These are phyloP conservation scores for Leccinum rimulosum DNA, from an alignment of 768 basidiomycete genomes.

Conservation along the genomic window DNA sequence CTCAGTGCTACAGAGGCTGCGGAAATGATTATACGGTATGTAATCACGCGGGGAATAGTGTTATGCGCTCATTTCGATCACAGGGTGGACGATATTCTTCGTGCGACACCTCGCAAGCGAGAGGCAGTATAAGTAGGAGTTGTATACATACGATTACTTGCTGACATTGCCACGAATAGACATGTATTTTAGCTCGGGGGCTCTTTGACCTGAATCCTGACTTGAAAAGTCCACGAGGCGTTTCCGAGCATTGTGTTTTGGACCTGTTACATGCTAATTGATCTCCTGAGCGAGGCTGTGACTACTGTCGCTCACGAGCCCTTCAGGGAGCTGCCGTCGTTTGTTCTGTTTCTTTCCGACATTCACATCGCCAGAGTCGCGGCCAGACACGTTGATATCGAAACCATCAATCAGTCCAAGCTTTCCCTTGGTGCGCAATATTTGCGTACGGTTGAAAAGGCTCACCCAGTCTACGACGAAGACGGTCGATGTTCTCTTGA, in stretches of 20 bases:
- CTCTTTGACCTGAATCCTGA: too few relatives aligned
- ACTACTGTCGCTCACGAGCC: constrained; percentile 29
- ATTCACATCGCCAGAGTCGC: constrained; percentile 43
- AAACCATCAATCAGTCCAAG: constrained; percentile 35
- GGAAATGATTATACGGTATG: constrained; percentile 96
- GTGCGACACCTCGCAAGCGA: constrained; percentile 80
- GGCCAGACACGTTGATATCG: constrained; percentile 46
- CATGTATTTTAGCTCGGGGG: neutral
- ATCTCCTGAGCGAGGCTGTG: constrained; percentile 23
- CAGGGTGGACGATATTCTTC: constrained; percentile 90
- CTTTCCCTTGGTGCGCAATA: constrained; percentile 13
- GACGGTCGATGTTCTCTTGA: too few relatives aligned
- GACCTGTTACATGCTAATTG: neutral
- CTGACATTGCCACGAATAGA: neutral
- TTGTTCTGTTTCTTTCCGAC: constrained; percentile 42
- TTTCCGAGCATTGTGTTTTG: too few relatives aligned
- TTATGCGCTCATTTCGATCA: constrained; percentile 3
- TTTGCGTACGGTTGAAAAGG: too few relatives aligned
- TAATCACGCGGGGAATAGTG: neutral
- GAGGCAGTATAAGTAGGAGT: constrained; percentile 59
- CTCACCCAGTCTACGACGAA: too few relatives aligned
- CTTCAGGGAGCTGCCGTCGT: constrained; percentile 37
- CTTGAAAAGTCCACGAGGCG: too few relatives aligned
- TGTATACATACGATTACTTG: neutral
- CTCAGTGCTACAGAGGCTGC: constrained; percentile 93